These are phyloP conservation scores for Alternaria hordeiaustralica DNA, from an alignment of 2,329 filamentous ascomycete species.

Conservation along the genomic window DNA sequence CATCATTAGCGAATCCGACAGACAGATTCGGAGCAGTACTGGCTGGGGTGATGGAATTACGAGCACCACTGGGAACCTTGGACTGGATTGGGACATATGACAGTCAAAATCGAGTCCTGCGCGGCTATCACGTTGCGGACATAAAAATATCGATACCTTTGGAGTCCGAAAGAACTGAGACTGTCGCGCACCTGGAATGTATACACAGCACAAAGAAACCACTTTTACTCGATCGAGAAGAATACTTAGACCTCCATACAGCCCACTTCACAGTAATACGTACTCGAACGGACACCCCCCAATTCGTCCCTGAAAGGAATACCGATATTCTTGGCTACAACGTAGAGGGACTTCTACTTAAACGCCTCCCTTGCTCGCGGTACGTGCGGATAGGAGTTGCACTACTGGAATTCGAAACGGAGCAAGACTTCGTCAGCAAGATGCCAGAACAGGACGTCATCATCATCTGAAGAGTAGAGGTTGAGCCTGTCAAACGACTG, in stretches of 20 bases:
- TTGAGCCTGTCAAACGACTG: too few species aligned
- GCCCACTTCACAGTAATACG: too few species aligned
- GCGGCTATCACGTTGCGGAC: too few species aligned
- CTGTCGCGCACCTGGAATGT: too few species aligned
- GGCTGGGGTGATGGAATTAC: not conserved
- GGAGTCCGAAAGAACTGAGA: not conserved
- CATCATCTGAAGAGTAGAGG: too few species aligned
- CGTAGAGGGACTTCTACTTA: not conserved
- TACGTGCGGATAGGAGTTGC: not conserved
- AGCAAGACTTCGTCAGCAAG: not conserved
- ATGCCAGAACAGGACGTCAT: not conserved
- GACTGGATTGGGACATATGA: not conserved
- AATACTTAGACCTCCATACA: too few species aligned
- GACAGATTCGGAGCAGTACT: not conserved
- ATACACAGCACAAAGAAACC: too few species aligned
- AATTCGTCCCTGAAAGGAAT: rapidly evolving
- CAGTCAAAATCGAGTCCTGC: too few species aligned
- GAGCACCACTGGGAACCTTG: not conserved
- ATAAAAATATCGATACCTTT: not conserved
- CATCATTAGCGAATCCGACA: too few species aligned
- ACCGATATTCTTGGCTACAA: too few species aligned
- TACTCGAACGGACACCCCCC: too few species aligned
- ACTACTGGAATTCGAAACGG: not conserved
- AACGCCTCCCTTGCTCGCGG: not conserved
- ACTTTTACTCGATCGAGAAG: too few species aligned